Conservation (phyloP, 139 green algal species). For the Eudorina sp. region DNA sequence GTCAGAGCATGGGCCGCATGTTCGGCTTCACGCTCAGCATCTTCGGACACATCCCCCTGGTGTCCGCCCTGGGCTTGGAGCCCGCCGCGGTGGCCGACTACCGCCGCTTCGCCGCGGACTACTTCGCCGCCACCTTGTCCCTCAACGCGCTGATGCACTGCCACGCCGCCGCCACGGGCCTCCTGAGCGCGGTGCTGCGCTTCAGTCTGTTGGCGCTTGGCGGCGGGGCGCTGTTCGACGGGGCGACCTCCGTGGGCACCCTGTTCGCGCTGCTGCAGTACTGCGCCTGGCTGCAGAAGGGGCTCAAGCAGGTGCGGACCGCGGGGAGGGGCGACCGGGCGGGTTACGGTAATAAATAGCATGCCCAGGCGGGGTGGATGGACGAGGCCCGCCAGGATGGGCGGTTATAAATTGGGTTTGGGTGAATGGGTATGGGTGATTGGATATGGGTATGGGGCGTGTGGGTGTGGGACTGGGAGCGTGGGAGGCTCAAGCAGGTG, state of each 20-base stretch:
- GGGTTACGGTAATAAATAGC: too few species aligned
- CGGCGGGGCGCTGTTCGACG: conserved; percentile 50
- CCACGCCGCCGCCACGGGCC: conserved; percentile 39
- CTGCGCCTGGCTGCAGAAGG: conserved; percentile 56
- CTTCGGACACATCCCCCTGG: conserved; percentile 46
- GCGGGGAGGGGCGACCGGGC: not conserved
- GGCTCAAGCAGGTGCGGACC: conserved; percentile 47
- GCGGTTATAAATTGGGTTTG: too few species aligned
- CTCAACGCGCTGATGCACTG: conserved; percentile 44
- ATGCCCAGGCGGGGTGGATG: too few species aligned
- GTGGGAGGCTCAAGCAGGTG: too few species aligned
- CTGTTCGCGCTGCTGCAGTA: conserved; percentile 59
- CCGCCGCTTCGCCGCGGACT: conserved; percentile 17
- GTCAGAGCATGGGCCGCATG: conserved; percentile 54
- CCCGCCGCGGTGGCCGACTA: conserved; percentile 32
- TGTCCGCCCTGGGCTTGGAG: conserved; percentile 54
- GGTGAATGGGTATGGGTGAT: too few species aligned
- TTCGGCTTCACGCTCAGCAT: conserved; percentile 58
- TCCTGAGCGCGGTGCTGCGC: conserved; percentile 41
- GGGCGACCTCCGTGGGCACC: conserved; percentile 39
- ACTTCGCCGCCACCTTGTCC: conserved; percentile 47
- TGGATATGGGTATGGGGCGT: too few species aligned
- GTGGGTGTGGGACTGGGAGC: too few species aligned
- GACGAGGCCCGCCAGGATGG: too few species aligned
- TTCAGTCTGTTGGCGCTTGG: conserved; percentile 45